Conservation (phyloP, 2,329 filamentous ascomycete genomes). For the Nigrospora sphaerica region DNA sequence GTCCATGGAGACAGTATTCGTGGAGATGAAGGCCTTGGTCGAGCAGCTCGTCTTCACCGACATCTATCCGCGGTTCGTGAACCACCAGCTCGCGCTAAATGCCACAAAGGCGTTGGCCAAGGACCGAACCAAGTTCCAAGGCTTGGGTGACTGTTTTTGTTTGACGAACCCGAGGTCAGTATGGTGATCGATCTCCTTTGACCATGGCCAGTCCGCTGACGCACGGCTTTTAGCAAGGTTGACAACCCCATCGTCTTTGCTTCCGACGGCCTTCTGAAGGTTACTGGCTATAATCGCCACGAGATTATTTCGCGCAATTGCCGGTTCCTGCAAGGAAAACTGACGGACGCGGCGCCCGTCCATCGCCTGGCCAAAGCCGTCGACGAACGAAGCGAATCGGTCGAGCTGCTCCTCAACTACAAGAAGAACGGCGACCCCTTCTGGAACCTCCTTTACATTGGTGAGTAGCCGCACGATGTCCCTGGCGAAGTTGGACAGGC, state of each 20-base stretch:
- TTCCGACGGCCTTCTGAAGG: slow-evolving; percentile 40
- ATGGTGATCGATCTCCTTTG: no score
- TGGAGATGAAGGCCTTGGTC: slow-evolving; percentile 29
- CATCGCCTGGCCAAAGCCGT: slow-evolving; percentile 30
- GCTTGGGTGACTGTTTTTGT: slow-evolving; percentile 37
- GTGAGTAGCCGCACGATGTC: background rate
- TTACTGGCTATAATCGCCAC: slow-evolving; percentile 37
- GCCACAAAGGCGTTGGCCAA: slow-evolving; percentile 16
- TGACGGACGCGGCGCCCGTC: slow-evolving; percentile 30
- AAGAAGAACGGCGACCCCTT: slow-evolving; percentile 41
- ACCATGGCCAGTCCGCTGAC: background rate
- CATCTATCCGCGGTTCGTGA: slow-evolving; percentile 43
- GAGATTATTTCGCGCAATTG: slow-evolving; percentile 41
- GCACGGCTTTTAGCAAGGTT: slow-evolving; percentile 15
- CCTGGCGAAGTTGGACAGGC: slow-evolving; percentile 10
- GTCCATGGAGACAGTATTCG: slow-evolving; percentile 29
- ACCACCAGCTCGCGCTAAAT: slow-evolving; percentile 38
- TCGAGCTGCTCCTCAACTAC: slow-evolving; percentile 30
- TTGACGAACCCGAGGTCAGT: slow-evolving; percentile 28
- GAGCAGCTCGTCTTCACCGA: slow-evolving; percentile 32
- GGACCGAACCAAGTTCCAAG: slow-evolving; percentile 28
- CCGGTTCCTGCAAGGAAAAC: slow-evolving; percentile 37
- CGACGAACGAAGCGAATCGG: slow-evolving; percentile 6
- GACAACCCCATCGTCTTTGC: slow-evolving; percentile 41
- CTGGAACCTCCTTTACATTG: slow-evolving; percentile 29